Percentiles rank a stretch among this genome's conserved stretches.
phyloP scores from a whole-genome alignment of 1,284 basidiomycete genomes.

The Laetiporus sulphureus region DNA sequence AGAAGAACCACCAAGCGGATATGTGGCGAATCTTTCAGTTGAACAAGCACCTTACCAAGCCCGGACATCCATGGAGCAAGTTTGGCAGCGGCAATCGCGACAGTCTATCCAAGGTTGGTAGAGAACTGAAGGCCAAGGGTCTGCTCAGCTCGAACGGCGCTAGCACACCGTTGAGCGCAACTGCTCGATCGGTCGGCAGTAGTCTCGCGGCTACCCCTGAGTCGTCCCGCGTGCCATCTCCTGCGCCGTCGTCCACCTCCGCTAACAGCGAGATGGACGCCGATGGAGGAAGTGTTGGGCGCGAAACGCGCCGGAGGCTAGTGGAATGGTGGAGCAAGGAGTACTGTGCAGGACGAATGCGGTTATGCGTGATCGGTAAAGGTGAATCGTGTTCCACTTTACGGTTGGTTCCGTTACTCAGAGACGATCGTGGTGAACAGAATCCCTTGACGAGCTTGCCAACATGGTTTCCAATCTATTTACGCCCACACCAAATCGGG shows the following conservation, averaged over 20 bases:
- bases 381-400: conserved; percentile 39
- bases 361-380: conserved; percentile 85
- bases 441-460: conserved; percentile 77
- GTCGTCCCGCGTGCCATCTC: conserved; percentile 54
- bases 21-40: conserved; percentile 96
- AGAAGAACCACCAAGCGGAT: conserved; percentile 96
- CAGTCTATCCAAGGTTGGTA: conserved; percentile 72
- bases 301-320: conserved; percentile 86
- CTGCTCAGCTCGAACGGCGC: conserved; percentile 25
- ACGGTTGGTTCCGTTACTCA: too few relatives aligned
- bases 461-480: conserved; percentile 70
- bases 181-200: conserved; percentile 20
- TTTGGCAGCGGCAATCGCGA: conserved; percentile 92
- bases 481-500: conserved; percentile 70
- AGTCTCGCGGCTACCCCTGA: conserved; percentile 38
- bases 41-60: conserved; percentile 82
- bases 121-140: conserved; percentile 43
- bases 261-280: conserved; percentile 51
- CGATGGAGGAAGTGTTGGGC: conserved; percentile 71
- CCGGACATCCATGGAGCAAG: conserved; percentile 85
- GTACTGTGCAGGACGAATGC: conserved; percentile 95
- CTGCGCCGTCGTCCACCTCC: conserved; percentile 51
- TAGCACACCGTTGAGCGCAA: conserved; percentile 12
- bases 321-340: conserved; percentile 94
- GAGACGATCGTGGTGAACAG: too few relatives aligned